phyloP scores from a whole-genome alignment of 768 basidiomycete genomes.

The Russula foetens region DNA sequence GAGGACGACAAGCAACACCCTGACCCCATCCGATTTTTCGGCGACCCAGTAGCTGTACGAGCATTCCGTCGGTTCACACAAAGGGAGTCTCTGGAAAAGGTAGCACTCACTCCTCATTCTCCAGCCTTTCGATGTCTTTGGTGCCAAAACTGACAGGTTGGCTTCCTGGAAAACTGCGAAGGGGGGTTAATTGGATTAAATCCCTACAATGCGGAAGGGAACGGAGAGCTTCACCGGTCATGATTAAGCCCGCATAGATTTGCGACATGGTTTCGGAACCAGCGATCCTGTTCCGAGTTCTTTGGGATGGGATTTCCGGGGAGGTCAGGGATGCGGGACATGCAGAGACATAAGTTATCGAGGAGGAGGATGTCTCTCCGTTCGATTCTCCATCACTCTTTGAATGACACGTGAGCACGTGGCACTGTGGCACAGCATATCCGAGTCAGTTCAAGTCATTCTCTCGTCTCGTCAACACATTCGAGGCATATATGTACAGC shows the following conservation, averaged over 20 bases:
- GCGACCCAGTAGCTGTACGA: slow-evolving; percentile 89
- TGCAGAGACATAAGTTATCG: slow-evolving; percentile 7
- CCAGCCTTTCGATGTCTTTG: slow-evolving; percentile 64
- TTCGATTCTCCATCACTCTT: no score
- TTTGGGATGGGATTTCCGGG: slow-evolving; percentile 53
- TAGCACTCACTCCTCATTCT: slow-evolving; percentile 66
- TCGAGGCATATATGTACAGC: neutral
- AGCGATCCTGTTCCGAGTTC: slow-evolving; percentile 52
- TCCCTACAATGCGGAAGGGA: neutral
- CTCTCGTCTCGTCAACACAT: no score
- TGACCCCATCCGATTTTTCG: slow-evolving; percentile 95
- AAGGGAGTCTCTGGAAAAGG: neutral
- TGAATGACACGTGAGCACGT: neutral
- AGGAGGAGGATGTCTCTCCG: neutral
- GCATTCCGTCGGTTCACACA: neutral
- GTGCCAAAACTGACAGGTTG: slow-evolving; percentile 88
- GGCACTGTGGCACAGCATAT: neutral
- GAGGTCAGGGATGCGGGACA: slow-evolving; percentile 48
- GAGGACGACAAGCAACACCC: slow-evolving; percentile 78
- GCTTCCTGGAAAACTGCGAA: slow-evolving; percentile 80
- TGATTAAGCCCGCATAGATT: slow-evolving; percentile 55
- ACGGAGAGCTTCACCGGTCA: slow-evolving; percentile 41
- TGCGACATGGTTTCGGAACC: slow-evolving; percentile 59
- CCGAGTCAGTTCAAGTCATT: no score
- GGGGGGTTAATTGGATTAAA: neutral